Evolutionary conservation across 164 flowering plant species (phyloP), one percentile per base, ranked within the genome.

Genomic region (Vitis cinerea): DNA sequence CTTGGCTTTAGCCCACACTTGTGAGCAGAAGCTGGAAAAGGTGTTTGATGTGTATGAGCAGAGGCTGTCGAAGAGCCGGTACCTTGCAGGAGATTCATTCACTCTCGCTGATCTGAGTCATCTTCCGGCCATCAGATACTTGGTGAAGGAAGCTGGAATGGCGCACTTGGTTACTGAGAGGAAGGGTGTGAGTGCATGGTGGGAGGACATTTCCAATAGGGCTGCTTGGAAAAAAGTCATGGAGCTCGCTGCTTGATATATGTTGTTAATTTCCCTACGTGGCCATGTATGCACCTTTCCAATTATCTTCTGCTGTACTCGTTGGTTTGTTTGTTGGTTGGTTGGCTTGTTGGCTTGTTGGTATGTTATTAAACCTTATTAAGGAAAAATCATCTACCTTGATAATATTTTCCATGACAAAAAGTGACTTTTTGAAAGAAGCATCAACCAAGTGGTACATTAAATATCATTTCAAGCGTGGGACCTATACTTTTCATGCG

Each of bases 171-270:
- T 91, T 37, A 78, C 50, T 1, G 73, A 78, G 16, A 79, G 89
- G 81, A 75, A 82, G 72, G 70, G 79, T 54, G 85, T 92, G 59
- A 81, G 81, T 56, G 78, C 83, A 0, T 90, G 95, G 97, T 92
- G 93, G 95, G 75, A 80, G 11, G 79, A 83, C 47, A 88, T 92
- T 67, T 88, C 97, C 0, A 70, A 59, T 64, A 72, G 97, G 9
- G 84, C 88, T 27, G 75, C 95, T 71, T 90, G 92, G 97, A 88
- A 76, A 79, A 85, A 88, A 64, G 79, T 89, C 0, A 64, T 86
- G 79, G 60, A 75, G 63, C 83, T 87, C 59, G 78, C 75, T 61
- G 0, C 44, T 31, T 31, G 44, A 31, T 31, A 31, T 31, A 2
- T 31, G 7, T 31, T 6, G 7, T 31, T 31, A 23, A 23, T 23